Base-by-base conservation (phyloP, 2,329 filamentous ascomycete genomes). In the Cadophora sp. region DNA sequence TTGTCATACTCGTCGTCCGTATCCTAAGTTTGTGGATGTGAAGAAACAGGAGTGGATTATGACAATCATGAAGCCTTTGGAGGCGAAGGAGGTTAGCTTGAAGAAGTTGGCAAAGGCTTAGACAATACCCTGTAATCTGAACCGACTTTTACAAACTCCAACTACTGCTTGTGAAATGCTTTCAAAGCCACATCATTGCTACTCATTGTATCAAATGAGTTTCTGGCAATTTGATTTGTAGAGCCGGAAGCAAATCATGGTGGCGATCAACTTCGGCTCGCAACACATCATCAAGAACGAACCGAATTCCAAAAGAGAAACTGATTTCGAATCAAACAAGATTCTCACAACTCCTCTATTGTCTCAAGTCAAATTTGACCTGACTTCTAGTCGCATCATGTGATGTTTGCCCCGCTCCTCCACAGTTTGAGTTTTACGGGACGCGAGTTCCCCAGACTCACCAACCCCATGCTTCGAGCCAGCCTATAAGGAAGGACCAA, bases 21-120 rank as follows among this genome's bases (percentile, higher is more conserved):
- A 81, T 82, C 67, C 86, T 88, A 79, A 86, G 83, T 89, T 82
- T 70, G 69, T 75, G 1, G 80, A 82, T 68, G 75, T 74, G 46
- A 80, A 81, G 76, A 84, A 84, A 79, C 81, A 81, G 72, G 73
- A 76, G 24, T 84, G 82, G 82, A 80, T 85, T 31, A 43, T 65
- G 50, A 60, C 64, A 24, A 71, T 68, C 14, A 71, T 74, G 62
- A 64, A 62, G 40, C 69, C 71, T 12, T 63, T 76, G n/a, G 69
- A 69, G 51, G 64, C 37, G 34, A 67, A 63, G 37, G 74, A 76
- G 65, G 58, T 51, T 16, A 59, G 24, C 29, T 34, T 65, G 19
- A 50, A 43, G 29, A 64, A 64, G 31, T 29, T 26, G 40, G 37
- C 37, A 11, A 43, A 48, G 24, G 58, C 31, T 26, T 61, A 43